phyloP scores from a whole-genome alignment of 352 stramenopile genomes.

The Phytophthora sansomeana region DNA sequence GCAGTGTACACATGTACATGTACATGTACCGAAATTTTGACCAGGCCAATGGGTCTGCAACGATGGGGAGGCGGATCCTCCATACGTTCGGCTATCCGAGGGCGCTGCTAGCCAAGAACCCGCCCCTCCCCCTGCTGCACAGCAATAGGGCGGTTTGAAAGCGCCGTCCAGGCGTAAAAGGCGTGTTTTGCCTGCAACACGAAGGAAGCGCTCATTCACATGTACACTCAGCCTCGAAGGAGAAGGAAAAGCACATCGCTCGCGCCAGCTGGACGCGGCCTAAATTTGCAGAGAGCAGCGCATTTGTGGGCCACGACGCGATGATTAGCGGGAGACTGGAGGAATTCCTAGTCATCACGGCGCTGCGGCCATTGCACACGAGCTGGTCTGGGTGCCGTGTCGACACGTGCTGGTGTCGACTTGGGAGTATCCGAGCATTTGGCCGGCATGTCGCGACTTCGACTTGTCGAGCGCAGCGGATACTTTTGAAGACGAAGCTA shows the following conservation, averaged over 20 bases:
- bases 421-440: slow-evolving; percentile 19
- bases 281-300: slow-evolving; percentile 19
- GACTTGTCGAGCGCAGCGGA: slow-evolving; percentile 35
- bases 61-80: slow-evolving; percentile 30
- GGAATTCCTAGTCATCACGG: slow-evolving; percentile 13
- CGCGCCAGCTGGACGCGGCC: slow-evolving; percentile 19
- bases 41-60: slow-evolving; percentile 1
- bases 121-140: slow-evolving; percentile 20
- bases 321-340: slow-evolving; percentile 19
- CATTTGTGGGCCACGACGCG: slow-evolving; percentile 14
- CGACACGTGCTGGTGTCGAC: slow-evolving; percentile 30
- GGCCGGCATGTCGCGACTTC: slow-evolving; percentile 29
- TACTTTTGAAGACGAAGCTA: slow-evolving; percentile 29
- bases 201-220: not conserved
- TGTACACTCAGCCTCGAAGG: slow-evolving; percentile 26
- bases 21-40: slow-evolving; percentile 28
- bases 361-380: not conserved
- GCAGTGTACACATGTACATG: no score
- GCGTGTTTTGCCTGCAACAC: slow-evolving; percentile 23
- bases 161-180: not conserved
- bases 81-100: slow-evolving; percentile 8
- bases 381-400: slow-evolving; percentile 11
- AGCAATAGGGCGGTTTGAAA: slow-evolving; percentile 24
- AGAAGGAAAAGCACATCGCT: slow-evolving; percentile 8
- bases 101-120: slow-evolving; percentile 22